A percentile compares a stretch with the other conserved stretches of the same genome.
Conservation (phyloP, 1,284 basidiomycete genomes). For the Melanopsichium pennsylvanicum region DNA sequence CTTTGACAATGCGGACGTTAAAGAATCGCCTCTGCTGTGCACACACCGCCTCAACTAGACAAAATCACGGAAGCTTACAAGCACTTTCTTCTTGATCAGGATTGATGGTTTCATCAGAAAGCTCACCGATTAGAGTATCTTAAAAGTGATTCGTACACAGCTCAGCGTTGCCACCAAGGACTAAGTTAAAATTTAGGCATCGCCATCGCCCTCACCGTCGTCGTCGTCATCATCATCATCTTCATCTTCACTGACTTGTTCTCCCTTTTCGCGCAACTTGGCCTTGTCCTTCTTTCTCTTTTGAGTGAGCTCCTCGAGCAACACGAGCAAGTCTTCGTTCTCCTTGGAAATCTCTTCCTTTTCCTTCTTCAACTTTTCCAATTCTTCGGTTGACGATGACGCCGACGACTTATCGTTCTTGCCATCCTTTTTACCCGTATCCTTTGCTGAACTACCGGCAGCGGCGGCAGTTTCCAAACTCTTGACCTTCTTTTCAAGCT, state of each 20-base stretch:
- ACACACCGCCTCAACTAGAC: no score
- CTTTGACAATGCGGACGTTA: no score
- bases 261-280: slow-evolving; percentile 75
- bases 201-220: slow-evolving; percentile 72
- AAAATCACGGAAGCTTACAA: no score
- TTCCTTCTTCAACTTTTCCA: slow-evolving; percentile 27
- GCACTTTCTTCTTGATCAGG: no score
- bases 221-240: slow-evolving; percentile 88
- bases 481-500: slow-evolving; percentile 10
- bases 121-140: no score
- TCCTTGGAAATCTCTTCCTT: slow-evolving; percentile 83
- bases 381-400: no score
- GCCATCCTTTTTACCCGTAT: neutral
- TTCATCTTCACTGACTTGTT: slow-evolving; percentile 75
- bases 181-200: no score
- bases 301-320: slow-evolving; percentile 87
- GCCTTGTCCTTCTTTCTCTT: slow-evolving; percentile 86
- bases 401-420: neutral
- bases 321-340: slow-evolving; percentile 89
- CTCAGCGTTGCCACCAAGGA: no score
- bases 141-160: no score
- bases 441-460: no score
- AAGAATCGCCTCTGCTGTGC: no score
- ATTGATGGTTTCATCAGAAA: no score
- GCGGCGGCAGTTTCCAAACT: slow-evolving; percentile 2